Evolutionary conservation across 2,329 filamentous ascomycete genomes (phyloP).

Genomic region (Trichoderma aggressivum): DNA sequence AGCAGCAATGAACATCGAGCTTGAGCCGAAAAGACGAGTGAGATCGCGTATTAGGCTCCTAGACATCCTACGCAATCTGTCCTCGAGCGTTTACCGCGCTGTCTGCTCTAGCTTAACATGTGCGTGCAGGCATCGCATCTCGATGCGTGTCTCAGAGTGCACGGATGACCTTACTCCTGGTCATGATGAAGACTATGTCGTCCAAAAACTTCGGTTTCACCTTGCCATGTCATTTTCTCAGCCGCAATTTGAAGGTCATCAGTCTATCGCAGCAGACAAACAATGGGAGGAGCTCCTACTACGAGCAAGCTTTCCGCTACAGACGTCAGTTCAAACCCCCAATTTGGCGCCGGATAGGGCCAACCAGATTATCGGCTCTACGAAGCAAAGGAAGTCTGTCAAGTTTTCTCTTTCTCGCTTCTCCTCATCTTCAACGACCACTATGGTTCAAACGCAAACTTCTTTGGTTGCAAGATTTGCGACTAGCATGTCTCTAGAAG

Average conservation of each 20-base stretch:
- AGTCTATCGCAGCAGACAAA: no score
- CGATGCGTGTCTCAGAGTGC: background rate
- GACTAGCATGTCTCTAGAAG: no score
- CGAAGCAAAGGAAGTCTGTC: background rate
- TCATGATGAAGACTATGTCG: background rate
- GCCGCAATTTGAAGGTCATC: background rate
- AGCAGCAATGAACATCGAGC: background rate
- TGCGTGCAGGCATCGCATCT: background rate
- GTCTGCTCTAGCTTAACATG: background rate
- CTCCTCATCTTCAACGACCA: background rate
- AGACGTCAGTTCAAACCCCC: background rate
- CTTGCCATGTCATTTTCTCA: background rate
- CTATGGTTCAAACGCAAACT: background rate
- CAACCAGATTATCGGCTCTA: background rate
- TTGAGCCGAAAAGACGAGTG: background rate
- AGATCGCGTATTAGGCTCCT: background rate
- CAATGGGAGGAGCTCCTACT: no score
- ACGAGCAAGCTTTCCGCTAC: background rate
- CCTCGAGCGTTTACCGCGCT: background rate
- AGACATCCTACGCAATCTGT: background rate
- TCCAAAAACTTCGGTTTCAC: background rate
- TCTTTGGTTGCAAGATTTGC: no score
- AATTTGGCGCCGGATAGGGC: background rate
- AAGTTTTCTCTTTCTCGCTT: background rate
- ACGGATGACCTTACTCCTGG: background rate